Evolutionary conservation across 805 yeast genomes (phyloP).

Genomic region (Kodamaea neixiangensis): DNA sequence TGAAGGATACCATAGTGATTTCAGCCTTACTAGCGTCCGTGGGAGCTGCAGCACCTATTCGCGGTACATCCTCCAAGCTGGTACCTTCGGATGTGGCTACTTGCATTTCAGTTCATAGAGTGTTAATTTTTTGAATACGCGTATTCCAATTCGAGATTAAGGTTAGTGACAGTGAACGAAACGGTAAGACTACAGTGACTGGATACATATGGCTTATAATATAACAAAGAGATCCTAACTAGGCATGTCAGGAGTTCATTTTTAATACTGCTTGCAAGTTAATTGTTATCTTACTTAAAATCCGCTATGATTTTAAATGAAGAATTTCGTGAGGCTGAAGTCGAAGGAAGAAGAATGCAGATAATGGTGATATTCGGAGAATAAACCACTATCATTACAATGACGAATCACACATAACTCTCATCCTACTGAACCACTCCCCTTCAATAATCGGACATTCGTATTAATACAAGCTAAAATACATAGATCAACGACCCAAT

Average conservation of each 20-base stretch:
- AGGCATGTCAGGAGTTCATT: too few species aligned
- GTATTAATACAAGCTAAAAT: slow-evolving; percentile 2
- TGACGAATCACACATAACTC: too few species aligned
- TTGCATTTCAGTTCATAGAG: not conserved
- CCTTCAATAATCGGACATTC: not conserved
- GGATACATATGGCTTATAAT: not conserved
- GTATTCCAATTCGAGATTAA: not conserved
- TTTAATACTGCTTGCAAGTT: too few species aligned
- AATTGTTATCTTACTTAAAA: too few species aligned
- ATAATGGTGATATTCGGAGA: too few species aligned
- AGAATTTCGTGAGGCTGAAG: too few species aligned
- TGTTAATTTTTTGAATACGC: not conserved
- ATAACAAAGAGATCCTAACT: too few species aligned
- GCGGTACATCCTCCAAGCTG: not conserved
- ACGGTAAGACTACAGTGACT: too few species aligned
- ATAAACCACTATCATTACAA: too few species aligned
- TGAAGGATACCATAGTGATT: not conserved
- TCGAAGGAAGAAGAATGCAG: too few species aligned
- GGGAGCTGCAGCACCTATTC: not conserved
- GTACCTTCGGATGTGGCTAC: not conserved
- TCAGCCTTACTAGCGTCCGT: not conserved
- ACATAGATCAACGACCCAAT: not conserved
- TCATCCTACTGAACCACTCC: not conserved
- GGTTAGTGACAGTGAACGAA: not conserved
- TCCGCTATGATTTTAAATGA: too few species aligned